Percentiles rank a stretch among this genome's conserved stretches.
Evolutionary conservation across 2,329 filamentous ascomycete genomes (phyloP).

Genomic region (Colletotrichum tabaci): DNA sequence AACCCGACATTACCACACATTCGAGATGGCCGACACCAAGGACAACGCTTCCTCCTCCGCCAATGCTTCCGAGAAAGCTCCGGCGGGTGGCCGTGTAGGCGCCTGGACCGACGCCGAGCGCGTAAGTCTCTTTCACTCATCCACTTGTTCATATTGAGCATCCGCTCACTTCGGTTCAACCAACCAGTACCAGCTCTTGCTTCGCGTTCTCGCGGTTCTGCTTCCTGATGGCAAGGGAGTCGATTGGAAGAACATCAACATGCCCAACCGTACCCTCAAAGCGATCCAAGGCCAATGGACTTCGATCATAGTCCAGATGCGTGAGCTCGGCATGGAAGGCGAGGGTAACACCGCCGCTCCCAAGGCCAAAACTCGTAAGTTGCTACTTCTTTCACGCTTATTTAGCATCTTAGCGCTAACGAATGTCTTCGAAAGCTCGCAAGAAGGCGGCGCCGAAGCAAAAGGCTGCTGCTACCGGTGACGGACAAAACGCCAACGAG

Average conservation of each 20-base stretch:
- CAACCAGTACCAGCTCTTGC: slow-evolving; percentile 52
- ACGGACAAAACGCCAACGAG: slow-evolving; percentile 14
- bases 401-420: background rate
- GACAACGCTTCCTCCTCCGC: slow-evolving; percentile 9
- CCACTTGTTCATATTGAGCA: background rate
- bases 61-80: slow-evolving; percentile 44
- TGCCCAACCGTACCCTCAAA: slow-evolving; percentile 57
- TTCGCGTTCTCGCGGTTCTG: slow-evolving; percentile 54
- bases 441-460: slow-evolving; percentile 48
- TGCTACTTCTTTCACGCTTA: background rate
- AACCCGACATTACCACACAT: background rate
- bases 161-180: background rate
- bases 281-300: slow-evolving; percentile 56
- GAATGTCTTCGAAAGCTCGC: slow-evolving; percentile 1
- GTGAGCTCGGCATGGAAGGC: slow-evolving; percentile 51
- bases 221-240: slow-evolving; percentile 50
- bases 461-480: background rate
- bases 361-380: slow-evolving; percentile 37
- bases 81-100: slow-evolving; percentile 8
- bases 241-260: slow-evolving; percentile 53
- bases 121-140: slow-evolving; percentile 42
- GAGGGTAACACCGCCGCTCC: slow-evolving; percentile 21
- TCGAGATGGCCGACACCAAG: slow-evolving; percentile 47
- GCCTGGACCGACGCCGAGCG: slow-evolving; percentile 57
- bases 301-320: slow-evolving; percentile 53